Base-by-base conservation (phyloP, 768 basidiomycete species). In the Auriscalpium orientale region DNA sequence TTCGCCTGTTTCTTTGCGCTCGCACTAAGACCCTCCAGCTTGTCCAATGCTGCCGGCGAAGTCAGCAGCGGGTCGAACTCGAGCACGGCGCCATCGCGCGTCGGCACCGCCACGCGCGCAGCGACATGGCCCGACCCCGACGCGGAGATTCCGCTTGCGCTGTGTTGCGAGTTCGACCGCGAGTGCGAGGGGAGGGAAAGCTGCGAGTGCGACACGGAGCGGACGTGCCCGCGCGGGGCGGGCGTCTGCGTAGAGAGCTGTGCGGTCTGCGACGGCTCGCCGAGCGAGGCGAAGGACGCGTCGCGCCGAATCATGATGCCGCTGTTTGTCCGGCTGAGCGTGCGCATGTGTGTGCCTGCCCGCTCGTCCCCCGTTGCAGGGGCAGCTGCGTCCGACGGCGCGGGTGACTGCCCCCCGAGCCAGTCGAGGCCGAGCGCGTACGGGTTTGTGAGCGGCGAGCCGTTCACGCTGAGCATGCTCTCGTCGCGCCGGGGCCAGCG, bases 1-100 rank as follows among this genome's bases (percentile, higher is more conserved):
- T 80, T 81, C 20, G 88, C 90, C 61, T 88, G 83, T 65, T 88
- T 89, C 77, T 91, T 91, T 45, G 89, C 88, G 62, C 85, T 87
- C 55, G 85, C 82, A 0, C 87, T 82, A 57, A 92, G 87, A 5
- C 88, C 89, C 53, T 89, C 84, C 8, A 91, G 75, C 35, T 80
- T 82, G 63, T 91, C 87, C 34, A 95, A 71, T 49, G 87, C 76
- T 2, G 78, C 76, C 1, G 90, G 84, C 2, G 86, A 83, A 13
- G 87, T 84, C 56, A 78, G 76, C 45, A 95, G 72, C 9, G 92
- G 91, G 62, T 95, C 87, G 64, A 95, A 93, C 66, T 86, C 84
- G 22, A 95, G 76, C n/a, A 87, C 68, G 62, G 87, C 83, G 0
- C 92, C 92, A 61, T 92, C 89, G 43, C 78, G 81, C 0, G 85